Conservation (phyloP, 2,329 filamentous ascomycete species). For the Furcasterigmium sp. region DNA sequence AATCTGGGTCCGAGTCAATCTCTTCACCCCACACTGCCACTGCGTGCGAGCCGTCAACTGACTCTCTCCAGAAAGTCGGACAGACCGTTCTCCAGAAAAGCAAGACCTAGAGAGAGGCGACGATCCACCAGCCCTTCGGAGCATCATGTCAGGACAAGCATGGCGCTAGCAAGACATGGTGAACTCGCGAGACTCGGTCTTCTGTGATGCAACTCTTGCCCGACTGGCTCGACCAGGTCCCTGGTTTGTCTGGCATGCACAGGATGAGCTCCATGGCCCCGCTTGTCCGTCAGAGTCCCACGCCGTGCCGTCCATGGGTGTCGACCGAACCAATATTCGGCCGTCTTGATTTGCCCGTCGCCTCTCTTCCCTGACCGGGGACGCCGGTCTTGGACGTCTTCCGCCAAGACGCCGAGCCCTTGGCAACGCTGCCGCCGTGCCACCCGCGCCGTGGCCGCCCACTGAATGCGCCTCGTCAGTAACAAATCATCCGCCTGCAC, state of each 20-base stretch:
- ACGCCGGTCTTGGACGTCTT: background rate
- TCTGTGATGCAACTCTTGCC: background rate
- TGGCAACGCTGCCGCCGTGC: background rate
- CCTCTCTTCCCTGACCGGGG: background rate
- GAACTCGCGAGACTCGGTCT: background rate
- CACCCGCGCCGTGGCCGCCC: background rate
- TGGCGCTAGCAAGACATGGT: too few relatives aligned
- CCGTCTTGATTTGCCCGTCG: too few relatives aligned
- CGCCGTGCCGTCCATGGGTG: background rate
- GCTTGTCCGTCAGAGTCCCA: background rate
- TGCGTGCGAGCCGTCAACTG: too few relatives aligned
- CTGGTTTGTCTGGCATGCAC: background rate
- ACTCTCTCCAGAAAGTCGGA: too few relatives aligned
- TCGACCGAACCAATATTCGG: too few relatives aligned
- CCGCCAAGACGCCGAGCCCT: conserved; percentile 1
- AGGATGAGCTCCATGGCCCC: background rate
- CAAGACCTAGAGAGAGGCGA: too few relatives aligned
- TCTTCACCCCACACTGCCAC: too few relatives aligned
- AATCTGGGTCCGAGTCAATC: too few relatives aligned
- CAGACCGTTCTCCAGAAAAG: too few relatives aligned
- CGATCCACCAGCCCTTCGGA: background rate
- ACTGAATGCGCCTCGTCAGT: background rate
- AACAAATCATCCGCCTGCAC: too few relatives aligned
- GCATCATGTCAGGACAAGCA: background rate
- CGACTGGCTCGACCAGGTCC: background rate